Base-by-base conservation (phyloP, 129 eudicot species). In the Flaveria linearis region DNA sequence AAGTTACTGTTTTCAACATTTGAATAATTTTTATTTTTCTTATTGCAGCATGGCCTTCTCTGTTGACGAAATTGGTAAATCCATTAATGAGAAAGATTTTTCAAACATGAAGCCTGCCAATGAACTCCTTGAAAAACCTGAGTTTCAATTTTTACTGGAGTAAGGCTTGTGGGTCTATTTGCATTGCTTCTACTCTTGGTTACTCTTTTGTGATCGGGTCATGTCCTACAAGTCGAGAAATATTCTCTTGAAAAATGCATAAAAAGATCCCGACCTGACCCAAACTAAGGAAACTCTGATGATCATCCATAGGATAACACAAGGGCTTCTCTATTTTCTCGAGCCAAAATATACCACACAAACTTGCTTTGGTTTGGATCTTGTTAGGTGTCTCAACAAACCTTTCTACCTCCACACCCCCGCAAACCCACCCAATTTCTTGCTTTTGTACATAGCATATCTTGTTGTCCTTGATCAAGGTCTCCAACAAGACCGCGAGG, bases 21-120 rank as follows among this genome's bases (percentile, higher is more conserved):
- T 77, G 53, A 66, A 42, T 73, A 5, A 66, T 42, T 16, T 46
- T 53, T 16, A 69, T 42, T 20, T 52, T 61, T 30, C 63, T 76
- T 13, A 58, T 33, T 82, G 89, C 92, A 92, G 96, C 87, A 85
- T 83, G 70, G 84, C 95, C 47, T 82, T 90, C 80, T 83, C 94
- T 4, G 75, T 90, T 26, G 96, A 89, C 0, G 94, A 81, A 14
- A 65, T 89, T 46, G 50, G 79, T 60, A 74, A 64, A 67, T 81
- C 86, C 6, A 46, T 83, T 30, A 83, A 80, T 45, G 91, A 66
- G 66, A 80, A 79, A 41, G 88, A 86, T 77, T 84, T 92, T 78
- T 80, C 84, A 12, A 86, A 82, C 20, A 88, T 90, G 49, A 83
- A 86, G 77, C 88, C 89, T 50, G 74, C 88, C 10, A 49, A 68